Percentiles rank a stretch among this genome's conserved stretches.
Evolutionary conservation across 2,329 filamentous ascomycete species (phyloP).

Genomic region (Phyllosticta citriasiana): DNA sequence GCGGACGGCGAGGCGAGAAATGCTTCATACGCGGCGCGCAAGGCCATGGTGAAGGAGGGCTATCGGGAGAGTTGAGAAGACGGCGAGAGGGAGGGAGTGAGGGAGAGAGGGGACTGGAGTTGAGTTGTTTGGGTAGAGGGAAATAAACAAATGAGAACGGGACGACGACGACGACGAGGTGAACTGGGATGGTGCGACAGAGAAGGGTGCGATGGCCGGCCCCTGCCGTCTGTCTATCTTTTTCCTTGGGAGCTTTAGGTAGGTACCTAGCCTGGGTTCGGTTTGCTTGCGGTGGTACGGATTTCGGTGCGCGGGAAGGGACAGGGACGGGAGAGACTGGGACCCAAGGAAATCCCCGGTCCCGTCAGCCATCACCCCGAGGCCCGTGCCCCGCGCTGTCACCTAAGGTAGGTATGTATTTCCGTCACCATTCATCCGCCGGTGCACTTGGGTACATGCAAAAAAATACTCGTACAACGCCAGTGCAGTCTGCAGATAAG

Average conservation of each 20-base stretch:
- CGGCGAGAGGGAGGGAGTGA: constrained; percentile 1
- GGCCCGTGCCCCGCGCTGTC: not conserved
- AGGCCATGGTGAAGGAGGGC: constrained; percentile 25
- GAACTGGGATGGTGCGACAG: not conserved
- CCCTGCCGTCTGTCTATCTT: not conserved
- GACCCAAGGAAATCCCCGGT: not conserved
- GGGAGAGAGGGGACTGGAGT: not conserved
- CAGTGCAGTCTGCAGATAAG: not conserved
- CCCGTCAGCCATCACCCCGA: not conserved
- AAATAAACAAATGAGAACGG: constrained; percentile 1
- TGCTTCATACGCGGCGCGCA: constrained; percentile 30
- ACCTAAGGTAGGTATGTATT: no score
- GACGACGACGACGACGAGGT: not conserved
- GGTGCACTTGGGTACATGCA: no score
- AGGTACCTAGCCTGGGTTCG: no score
- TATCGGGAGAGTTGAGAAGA: not conserved
- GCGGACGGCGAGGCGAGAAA: constrained; percentile 35
- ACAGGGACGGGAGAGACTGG: no score
- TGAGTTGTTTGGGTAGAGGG: not conserved
- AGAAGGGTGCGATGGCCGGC: not conserved
- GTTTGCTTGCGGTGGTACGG: no score
- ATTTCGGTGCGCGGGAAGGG: no score
- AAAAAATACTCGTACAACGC: not conserved
- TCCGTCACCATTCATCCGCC: no score
- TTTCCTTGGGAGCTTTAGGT: not conserved